phyloP scores from a whole-genome alignment of 257 asterid genomes.

The Solanum lycopersicoides region DNA sequence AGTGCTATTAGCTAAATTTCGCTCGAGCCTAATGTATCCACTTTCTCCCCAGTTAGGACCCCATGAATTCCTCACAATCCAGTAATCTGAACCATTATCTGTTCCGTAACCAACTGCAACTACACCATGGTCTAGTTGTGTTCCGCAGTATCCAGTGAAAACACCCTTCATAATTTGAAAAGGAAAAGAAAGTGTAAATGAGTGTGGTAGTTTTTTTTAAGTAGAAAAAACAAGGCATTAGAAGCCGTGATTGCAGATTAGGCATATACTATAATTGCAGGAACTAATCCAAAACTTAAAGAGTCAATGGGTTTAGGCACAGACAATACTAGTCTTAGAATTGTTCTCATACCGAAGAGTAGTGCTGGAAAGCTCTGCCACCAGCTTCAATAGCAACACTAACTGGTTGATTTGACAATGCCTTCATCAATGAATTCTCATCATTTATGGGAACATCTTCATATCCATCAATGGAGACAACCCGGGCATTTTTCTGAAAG shows the following conservation, averaged over 20 bases:
- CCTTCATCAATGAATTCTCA: slow-evolving; percentile 68
- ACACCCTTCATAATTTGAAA: slow-evolving; percentile 53
- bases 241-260: not conserved
- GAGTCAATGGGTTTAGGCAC: too few species aligned
- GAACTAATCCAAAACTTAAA: not conserved
- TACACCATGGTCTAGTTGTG: slow-evolving; percentile 76
- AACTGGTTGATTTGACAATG: slow-evolving; percentile 65
- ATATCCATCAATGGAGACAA: slow-evolving; percentile 59
- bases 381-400: slow-evolving; percentile 93
- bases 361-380: slow-evolving; percentile 88
- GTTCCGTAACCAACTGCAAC: slow-evolving; percentile 78
- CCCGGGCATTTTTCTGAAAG: slow-evolving; percentile 60
- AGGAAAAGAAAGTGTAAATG: not conserved
- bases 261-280: not conserved
- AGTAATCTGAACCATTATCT: slow-evolving; percentile 56
- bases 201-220: not conserved
- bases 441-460: slow-evolving; percentile 75
- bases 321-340: not conserved
- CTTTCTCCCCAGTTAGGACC: slow-evolving; percentile 78
- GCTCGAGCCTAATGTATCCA: slow-evolving; percentile 71
- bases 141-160: slow-evolving; percentile 71
- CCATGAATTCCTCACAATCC: slow-evolving; percentile 90
- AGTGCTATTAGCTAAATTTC: slow-evolving; percentile 33
- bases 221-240: not conserved
- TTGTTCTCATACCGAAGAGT: slow-evolving; percentile 43